Evolutionary conservation across 2,329 filamentous ascomycete genomes (phyloP), one percentile per base, ranked within the genome.

Genomic region (Diaporthe citri): DNA sequence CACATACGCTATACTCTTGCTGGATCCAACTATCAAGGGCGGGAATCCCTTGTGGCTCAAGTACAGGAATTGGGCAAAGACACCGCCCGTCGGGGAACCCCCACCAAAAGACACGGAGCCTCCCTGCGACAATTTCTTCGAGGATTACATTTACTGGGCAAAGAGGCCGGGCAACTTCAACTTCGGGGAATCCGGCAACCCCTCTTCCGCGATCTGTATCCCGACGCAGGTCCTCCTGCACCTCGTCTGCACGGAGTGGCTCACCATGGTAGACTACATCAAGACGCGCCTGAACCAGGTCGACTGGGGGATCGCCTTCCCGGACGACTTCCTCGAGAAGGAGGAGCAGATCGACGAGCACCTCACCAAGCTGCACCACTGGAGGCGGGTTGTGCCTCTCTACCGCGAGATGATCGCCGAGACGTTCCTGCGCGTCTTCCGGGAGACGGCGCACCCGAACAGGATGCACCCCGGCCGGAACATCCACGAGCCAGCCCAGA

Each of bases 331-430:
- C 71, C 66, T 78, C 43, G 52, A 76, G 22, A 67, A 76, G 25
- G 74, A 76, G 10, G 76, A 78, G 52, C 75, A 77, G 46, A 76
- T 79, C 70, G 74, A 78, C 20, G 73, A 76, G 4, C 77, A 78
- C 52, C 77, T 81, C 1, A 48, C 75, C 67, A 80, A 80, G 74
- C 72, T 81, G 28, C 79, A 80, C 70, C 76, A 78, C 56, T 80
- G 79, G 79, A 70, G 80, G 10, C 74, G 80, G 4, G 76, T 79
- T 15, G 76, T 81, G 1, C 79, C 79, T 2, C 76, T 80, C 3
- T 81, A 79, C 72, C 77, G 79, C 8, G 79, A 80, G 73, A 80
- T 80, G 80, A 75, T 81, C 13, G 73, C 73, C 3, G 79, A 80
- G 69, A 80, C 74, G 25, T 75, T 78, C 28, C 57, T 76, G n/a